Evolutionary conservation across 345 rosid genomes (phyloP).

Genomic region (Salix arbutifolia): DNA sequence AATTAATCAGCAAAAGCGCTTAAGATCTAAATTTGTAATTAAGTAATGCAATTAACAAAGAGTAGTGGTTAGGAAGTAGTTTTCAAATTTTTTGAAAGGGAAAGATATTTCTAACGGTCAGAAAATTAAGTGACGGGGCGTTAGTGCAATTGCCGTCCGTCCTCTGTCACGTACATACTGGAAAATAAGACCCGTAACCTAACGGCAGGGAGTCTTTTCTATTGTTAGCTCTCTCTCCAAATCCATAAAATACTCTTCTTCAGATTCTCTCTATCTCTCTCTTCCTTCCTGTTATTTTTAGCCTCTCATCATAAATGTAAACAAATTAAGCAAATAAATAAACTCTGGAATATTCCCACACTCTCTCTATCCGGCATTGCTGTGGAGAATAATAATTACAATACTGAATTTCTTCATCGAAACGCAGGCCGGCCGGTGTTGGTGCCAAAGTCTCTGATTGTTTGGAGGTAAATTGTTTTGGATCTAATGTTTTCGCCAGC

Average conservation of each 20-base stretch:
- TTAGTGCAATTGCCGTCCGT: conserved; percentile 3
- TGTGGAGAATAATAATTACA: neutral
- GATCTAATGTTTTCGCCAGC: neutral
- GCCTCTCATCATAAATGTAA: neutral
- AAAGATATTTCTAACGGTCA: conserved; percentile 34
- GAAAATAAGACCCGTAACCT: neutral
- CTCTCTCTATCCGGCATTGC: conserved; percentile 21
- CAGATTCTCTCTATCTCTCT: neutral
- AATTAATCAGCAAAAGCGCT: too few relatives aligned
- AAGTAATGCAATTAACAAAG: neutral
- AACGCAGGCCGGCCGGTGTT: neutral
- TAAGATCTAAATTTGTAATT: neutral
- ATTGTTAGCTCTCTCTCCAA: conserved; percentile 4
- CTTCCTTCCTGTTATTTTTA: neutral
- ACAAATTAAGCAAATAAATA: neutral
- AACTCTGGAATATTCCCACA: neutral
- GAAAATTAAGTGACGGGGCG: conserved; percentile 23
- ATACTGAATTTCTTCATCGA: neutral
- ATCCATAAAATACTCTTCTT: neutral
- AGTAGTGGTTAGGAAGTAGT: neutral
- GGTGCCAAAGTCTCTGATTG: neutral
- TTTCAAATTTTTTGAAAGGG: conserved; percentile 14
- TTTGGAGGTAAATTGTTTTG: neutral
- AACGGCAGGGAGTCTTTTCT: conserved; percentile 13
- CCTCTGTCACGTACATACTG: neutral